phyloP scores from a whole-genome alignment of 2,329 filamentous ascomycete genomes.

The Aspergillus novoparasiticus region DNA sequence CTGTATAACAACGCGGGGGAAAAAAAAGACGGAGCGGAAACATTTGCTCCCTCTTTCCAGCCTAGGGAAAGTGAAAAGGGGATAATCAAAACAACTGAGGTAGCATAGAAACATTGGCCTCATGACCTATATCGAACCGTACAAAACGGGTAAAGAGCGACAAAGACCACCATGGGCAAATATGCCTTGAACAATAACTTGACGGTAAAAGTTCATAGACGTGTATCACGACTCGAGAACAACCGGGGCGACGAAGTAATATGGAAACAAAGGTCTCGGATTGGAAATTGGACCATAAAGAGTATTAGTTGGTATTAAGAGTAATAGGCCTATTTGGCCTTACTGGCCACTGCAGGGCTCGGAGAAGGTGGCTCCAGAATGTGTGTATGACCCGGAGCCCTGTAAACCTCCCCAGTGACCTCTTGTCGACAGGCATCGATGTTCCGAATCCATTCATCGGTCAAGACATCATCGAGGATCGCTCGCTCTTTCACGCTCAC shows the following conservation, averaged over 20 bases:
- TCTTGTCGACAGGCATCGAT: slow-evolving; percentile 82
- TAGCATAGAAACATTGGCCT: slow-evolving; percentile 7
- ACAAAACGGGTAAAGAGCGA: slow-evolving; percentile 2
- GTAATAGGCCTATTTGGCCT: slow-evolving; percentile 32
- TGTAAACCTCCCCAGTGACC: slow-evolving; percentile 70
- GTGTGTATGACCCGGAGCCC: slow-evolving; percentile 77
- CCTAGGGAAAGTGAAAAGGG: slow-evolving; percentile 8
- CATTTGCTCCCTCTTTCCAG: slow-evolving; percentile 9
- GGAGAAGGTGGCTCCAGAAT: slow-evolving; percentile 70
- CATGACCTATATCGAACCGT: slow-evolving; percentile 12
- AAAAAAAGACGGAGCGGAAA: background rate
- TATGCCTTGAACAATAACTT: background rate
- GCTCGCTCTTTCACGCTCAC: slow-evolving; percentile 82
- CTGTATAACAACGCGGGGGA: slow-evolving; percentile 8
- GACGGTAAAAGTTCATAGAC: background rate
- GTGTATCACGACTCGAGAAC: background rate
- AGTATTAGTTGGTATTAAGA: slow-evolving; percentile 7
- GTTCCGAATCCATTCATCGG: slow-evolving; percentile 86
- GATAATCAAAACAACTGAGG: slow-evolving; percentile 14
- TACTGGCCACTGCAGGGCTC: slow-evolving; percentile 38
- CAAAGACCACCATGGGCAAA: background rate
- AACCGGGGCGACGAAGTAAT: background rate
- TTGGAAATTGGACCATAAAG: background rate
- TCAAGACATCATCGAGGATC: slow-evolving; percentile 80
- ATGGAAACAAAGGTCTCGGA: background rate